A percentile compares a stretch with the other conserved stretches of the same genome.
Evolutionary conservation across 2,329 filamentous ascomycete genomes (phyloP).

Genomic region (Arthroderma sp.): DNA sequence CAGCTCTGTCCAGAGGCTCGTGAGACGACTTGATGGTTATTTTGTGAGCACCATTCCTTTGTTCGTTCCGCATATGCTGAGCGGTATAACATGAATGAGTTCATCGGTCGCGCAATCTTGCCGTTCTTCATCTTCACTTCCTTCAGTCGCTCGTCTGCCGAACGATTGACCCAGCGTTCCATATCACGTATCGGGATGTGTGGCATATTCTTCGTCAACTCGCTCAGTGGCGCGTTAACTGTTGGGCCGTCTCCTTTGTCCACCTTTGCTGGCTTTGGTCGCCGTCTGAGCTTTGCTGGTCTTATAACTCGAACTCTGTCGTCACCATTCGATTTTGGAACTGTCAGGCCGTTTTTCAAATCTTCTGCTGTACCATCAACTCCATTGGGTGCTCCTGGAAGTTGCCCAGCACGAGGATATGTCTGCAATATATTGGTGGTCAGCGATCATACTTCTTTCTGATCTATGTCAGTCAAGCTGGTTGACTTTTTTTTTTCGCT

Average conservation of each 20-base stretch:
- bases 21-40: slow-evolving; percentile 90
- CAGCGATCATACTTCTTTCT: not conserved
- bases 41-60: slow-evolving; percentile 67
- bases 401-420: not conserved
- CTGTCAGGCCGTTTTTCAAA: not conserved
- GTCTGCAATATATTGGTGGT: not conserved
- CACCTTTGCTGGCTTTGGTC: slow-evolving; percentile 11
- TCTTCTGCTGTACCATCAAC: not conserved
- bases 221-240: slow-evolving; percentile 17
- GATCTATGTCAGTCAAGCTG: not conserved
- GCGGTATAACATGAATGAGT: slow-evolving; percentile 95
- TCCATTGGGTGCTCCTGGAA: not conserved
- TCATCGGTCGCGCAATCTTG: slow-evolving; percentile 85
- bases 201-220: slow-evolving; percentile 15
- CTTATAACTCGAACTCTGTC: slow-evolving; percentile 16
- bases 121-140: slow-evolving; percentile 62
- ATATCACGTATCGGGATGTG: slow-evolving; percentile 62
- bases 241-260: slow-evolving; percentile 10
- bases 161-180: slow-evolving; percentile 62
- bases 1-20: slow-evolving; percentile 77
- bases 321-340: not conserved
- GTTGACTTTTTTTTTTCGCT: not conserved
- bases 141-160: slow-evolving; percentile 50
- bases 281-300: slow-evolving; percentile 15
- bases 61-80: slow-evolving; percentile 82